A percentile compares a stretch with the other conserved stretches of the same genome.
Evolutionary conservation across 805 yeast species (phyloP).

Genomic region (Metschnikowia rubicola): DNA sequence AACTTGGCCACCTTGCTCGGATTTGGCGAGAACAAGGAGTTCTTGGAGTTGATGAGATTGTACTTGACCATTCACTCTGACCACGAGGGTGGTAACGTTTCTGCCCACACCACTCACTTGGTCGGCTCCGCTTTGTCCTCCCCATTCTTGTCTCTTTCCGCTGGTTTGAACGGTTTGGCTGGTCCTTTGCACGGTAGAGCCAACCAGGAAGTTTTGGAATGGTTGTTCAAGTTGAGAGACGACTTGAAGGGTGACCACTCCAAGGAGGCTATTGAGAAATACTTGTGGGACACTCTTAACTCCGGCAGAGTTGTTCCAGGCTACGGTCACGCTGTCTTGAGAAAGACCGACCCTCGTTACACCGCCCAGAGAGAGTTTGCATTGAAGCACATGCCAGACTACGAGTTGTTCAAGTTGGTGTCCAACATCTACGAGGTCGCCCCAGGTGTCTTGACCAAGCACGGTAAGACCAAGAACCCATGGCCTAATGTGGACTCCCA

Average conservation of each 20-base stretch:
- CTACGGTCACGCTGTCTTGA: slow-evolving; percentile 82
- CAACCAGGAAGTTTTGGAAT: slow-evolving; percentile 79
- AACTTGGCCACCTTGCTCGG: slow-evolving; percentile 68
- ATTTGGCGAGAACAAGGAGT: slow-evolving; percentile 52
- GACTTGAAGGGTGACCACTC: slow-evolving; percentile 59
- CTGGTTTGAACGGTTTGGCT: slow-evolving; percentile 80
- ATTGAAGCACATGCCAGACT: slow-evolving; percentile 55
- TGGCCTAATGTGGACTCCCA: slow-evolving; percentile 82
- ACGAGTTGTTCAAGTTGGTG: slow-evolving; percentile 65
- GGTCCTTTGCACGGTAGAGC: slow-evolving; percentile 87
- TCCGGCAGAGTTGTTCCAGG: slow-evolving; percentile 82
- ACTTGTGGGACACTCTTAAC: slow-evolving; percentile 69
- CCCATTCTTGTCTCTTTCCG: slow-evolving; percentile 70
- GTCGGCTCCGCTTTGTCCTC: slow-evolving; percentile 80
- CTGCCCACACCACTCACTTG: slow-evolving; percentile 77
- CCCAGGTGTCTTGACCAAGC: slow-evolving; percentile 69
- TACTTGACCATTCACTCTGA: slow-evolving; percentile 75
- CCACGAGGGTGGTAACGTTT: slow-evolving; percentile 83
- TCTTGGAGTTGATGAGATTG: slow-evolving; percentile 67
- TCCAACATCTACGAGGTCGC: slow-evolving; percentile 64
- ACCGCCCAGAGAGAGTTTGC: slow-evolving; percentile 72
- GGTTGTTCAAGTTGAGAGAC: slow-evolving; percentile 62
- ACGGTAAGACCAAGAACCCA: slow-evolving; percentile 85
- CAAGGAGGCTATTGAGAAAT: slow-evolving; percentile 54
- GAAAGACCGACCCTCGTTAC: slow-evolving; percentile 81